A percentile compares a stretch with the other conserved stretches of the same genome.
These are phyloP conservation scores for Globisporangium barbulae DNA, from an alignment of 352 stramenopile species.

Conservation along the genomic window DNA sequence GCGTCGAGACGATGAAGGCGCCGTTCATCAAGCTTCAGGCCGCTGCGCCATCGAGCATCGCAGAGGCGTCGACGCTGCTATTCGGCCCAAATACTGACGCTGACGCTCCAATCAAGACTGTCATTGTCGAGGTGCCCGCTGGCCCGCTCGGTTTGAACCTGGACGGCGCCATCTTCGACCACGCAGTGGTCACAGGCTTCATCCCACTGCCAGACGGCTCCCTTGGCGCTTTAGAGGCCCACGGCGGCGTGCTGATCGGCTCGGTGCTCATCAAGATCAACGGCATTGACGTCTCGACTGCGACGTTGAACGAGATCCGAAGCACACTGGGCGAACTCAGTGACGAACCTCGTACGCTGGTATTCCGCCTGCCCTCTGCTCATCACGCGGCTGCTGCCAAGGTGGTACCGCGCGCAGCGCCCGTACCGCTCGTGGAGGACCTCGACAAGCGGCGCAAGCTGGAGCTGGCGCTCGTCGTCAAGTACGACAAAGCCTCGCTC, in stretches of 20 bases:
- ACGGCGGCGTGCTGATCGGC: constrained; percentile 37
- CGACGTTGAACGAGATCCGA: constrained; percentile 41
- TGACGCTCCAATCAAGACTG: constrained; percentile 21
- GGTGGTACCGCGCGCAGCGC: constrained; percentile 19
- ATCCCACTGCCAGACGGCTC: constrained; percentile 47
- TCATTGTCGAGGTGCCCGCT: constrained; percentile 42
- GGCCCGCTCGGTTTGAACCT: constrained; percentile 59
- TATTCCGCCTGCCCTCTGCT: constrained; percentile 38
- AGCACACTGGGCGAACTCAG: constrained; percentile 32
- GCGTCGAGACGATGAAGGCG: constrained; percentile 6
- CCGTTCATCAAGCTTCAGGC: constrained; percentile 5
- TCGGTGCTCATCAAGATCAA: constrained; percentile 63
- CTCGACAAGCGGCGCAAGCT: constrained; percentile 44
- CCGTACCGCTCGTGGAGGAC: constrained; percentile 43
- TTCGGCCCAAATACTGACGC: constrained; percentile 16
- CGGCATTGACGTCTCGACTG: constrained; percentile 46
- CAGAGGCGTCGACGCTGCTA: constrained; percentile 13
- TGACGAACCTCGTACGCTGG: constrained; percentile 30
- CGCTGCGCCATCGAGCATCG: background rate
- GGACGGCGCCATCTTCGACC: constrained; percentile 29
- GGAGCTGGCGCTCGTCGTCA: constrained; percentile 56
- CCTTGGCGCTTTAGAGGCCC: constrained; percentile 36
- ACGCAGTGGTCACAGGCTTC: constrained; percentile 63
- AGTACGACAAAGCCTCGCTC: constrained; percentile 47
- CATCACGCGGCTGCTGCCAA: constrained; percentile 9